Conservation (phyloP, 2,329 filamentous ascomycete species). For the Tolypocladium capitatum region DNA sequence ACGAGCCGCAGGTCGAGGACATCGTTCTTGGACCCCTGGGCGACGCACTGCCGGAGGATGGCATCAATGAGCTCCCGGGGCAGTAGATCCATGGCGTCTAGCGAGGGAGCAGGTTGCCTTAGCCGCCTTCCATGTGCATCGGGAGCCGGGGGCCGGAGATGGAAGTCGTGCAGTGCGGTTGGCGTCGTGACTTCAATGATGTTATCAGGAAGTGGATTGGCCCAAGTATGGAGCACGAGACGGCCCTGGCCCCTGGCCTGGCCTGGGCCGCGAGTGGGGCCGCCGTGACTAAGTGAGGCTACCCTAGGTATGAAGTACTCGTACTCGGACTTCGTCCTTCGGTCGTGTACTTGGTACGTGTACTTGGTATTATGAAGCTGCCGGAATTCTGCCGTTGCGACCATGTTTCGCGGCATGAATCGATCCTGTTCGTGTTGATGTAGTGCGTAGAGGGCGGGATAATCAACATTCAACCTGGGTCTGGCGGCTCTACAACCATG, state of each 20-base stretch:
- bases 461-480: no score
- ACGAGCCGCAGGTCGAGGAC: conserved; percentile 33
- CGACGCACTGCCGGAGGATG: conserved; percentile 30
- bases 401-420: no score
- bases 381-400: background rate
- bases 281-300: no score
- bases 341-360: no score
- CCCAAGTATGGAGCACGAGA: no score
- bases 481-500: no score
- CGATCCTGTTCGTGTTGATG: no score
- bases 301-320: no score
- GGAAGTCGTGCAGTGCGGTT: background rate
- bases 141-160: background rate
- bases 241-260: no score
- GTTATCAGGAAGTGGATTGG: background rate
- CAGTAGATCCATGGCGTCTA: conserved; percentile 27
- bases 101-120: background rate
- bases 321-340: no score
- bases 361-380: no score
- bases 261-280: background rate
- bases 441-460: no score
- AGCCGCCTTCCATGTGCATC: background rate
- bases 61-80: conserved; percentile 33
- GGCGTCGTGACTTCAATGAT: background rate
- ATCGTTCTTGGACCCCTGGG: conserved; percentile 28